Evolutionary conservation across 75 land plant genomes (phyloP), one percentile per base, ranked within the genome.

Genomic region (Ceratopteris richardii): DNA sequence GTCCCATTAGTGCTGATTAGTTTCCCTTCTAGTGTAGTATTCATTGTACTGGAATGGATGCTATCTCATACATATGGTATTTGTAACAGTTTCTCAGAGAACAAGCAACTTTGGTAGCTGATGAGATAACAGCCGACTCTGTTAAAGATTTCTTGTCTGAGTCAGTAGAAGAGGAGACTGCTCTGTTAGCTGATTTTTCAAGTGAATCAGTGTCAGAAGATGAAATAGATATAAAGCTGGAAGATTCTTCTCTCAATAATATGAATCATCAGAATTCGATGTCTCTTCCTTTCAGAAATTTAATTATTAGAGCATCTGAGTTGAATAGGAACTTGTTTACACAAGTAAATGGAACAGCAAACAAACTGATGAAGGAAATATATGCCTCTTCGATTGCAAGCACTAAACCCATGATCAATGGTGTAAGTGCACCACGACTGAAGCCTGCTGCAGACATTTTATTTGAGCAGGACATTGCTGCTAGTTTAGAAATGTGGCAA

Each of bases 81-180:
- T 51, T 44, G 21, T n/a, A 31, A 29, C 76, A 92, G 97, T 92
- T 87, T 66, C 48, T 92, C 69, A 74, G 69, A 36, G 93, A 91
- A 67, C 97, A 87, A 80, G 93, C 88, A 43, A 72, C 83, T 51
- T 62, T 91, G 1, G 80, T 80, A 59, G 93, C 86, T 26, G 66
- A 64, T 52, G 93, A 87, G 71, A 82, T 84, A 31, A 82, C 97
- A 57, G 85, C 74, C 44, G 86, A 92, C 52, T 29, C 78, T 2
- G 76, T 88, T 19, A 79, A 72, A 1, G 51, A 81, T 31, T 91
- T 91, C 60, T 66, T 79, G 74, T 75, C 79, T 54, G 89, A 92
- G 55, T 37, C 76, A 43, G 81, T 79, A 23, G 80, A 71, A 41
- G 77, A 25, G 18, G 63, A 33, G n/a, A 28, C 31, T 13, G 43